Evolutionary conservation across 2,329 filamentous ascomycete genomes (phyloP), one percentile per base, ranked within the genome.

Genomic region (Alternaria alternata): DNA sequence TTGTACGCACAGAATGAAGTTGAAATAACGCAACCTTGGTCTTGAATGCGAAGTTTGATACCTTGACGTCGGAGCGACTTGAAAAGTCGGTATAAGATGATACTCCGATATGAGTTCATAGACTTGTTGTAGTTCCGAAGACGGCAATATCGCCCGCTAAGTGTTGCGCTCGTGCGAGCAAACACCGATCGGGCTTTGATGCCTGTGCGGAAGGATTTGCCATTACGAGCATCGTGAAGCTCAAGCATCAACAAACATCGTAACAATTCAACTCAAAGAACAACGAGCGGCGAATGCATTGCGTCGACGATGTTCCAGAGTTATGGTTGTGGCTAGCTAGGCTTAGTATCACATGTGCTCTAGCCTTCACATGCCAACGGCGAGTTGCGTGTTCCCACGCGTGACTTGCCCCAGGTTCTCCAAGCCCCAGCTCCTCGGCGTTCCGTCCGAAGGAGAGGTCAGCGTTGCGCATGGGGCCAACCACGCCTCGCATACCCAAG

Each of bases 101-200:
- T 7, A 16, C 11, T 20, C 44, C 24, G 53, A 42, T 46, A 34
- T 32, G 26, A n/a, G 22, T 46, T 28, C 24, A 22, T 24, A 32
- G 39, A 32, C 20, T 36, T 34, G n/a, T 14, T 24, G 30, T 3
- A 36, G 9, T 30, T 41, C 58, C 61, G 26, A 62, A 67, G 43
- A 49, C 56, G 70, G 69, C 55, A 73, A 68, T 61, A 52, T 51
- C 54, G 65, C 54, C 67, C 69, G 69, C 67, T 61, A 32, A 34
- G 22, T 42, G 41, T 48, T 49, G 61, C 38, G 60, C 54, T 61
- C 55, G 57, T 59, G 52, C 52, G 65, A 64, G 66, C 70, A 73
- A 62, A 71, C 36, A 62, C 72, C 70, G 72, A 64, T 54, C 70
- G 70, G 71, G 57, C 46, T 67, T 56, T 69, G 72, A 63, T 41